Percentiles rank a stretch among this genome's conserved stretches.
phyloP scores from a whole-genome alignment of 139 green algal species.

The Chlamydomonas schloesseri region DNA sequence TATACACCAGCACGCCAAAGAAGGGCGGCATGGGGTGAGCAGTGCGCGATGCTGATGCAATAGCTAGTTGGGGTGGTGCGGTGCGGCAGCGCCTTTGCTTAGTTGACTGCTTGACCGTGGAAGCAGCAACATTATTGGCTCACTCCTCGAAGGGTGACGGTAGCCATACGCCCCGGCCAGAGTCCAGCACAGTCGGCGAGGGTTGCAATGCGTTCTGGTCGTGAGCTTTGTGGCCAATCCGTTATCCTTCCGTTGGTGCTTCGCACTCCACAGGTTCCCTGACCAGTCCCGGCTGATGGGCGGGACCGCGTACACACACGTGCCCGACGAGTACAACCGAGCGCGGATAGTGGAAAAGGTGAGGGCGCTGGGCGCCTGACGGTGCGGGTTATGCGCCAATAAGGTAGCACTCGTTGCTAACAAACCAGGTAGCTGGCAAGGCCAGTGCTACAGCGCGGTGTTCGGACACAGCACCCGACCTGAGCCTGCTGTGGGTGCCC shows the following conservation, averaged over 20 bases:
- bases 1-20: neutral
- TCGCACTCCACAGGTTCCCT: neutral
- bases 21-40: neutral
- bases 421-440: neutral
- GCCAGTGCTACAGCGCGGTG: neutral
- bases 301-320: conserved; percentile 3
- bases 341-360: conserved; percentile 22
- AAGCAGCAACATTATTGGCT: neutral
- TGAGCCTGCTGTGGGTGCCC: too few species aligned
- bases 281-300: neutral
- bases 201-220: too few species aligned
- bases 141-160: too few species aligned
- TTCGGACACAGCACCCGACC: too few species aligned
- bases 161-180: too few species aligned
- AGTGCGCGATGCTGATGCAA: too few species aligned
- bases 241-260: too few species aligned
- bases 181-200: too few species aligned
- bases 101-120: too few species aligned
- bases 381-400: neutral
- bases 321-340: conserved; percentile 34
- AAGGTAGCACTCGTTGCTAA: neutral
- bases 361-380: neutral
- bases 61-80: neutral
- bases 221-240: too few species aligned
- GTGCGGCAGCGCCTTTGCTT: too few species aligned